These are phyloP conservation scores for Daldinia bambusicola DNA, from an alignment of 495 filamentous ascomycete species.

Conservation along the genomic window DNA sequence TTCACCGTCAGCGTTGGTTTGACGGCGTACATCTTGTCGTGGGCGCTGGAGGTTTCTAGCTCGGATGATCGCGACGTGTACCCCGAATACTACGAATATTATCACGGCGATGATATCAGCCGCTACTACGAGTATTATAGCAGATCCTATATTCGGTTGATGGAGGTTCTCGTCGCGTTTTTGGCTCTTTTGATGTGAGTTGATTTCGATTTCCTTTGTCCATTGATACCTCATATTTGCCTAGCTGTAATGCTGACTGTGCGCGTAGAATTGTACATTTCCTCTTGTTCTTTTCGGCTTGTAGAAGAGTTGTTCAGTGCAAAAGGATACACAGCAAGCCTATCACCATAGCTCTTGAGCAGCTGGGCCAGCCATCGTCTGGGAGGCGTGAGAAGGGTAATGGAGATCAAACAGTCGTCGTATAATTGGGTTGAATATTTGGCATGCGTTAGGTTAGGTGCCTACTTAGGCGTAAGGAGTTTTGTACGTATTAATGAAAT, in stretches of 20 bases:
- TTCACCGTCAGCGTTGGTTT: slow-evolving; percentile 32
- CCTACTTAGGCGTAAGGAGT: neutral
- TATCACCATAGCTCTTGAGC: neutral
- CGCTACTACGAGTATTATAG: slow-evolving; percentile 19
- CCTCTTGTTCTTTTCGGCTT: slow-evolving; percentile 53
- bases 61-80: slow-evolving; percentile 19
- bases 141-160: slow-evolving; percentile 18
- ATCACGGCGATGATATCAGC: slow-evolving; percentile 18
- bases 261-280: slow-evolving; percentile 46
- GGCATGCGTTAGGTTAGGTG: neutral
- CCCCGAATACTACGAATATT: slow-evolving; percentile 29
- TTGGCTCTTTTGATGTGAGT: slow-evolving; percentile 42
- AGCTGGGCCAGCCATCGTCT: neutral
- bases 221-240: neutral
- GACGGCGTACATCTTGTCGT: slow-evolving; percentile 23
- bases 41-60: slow-evolving; percentile 21
- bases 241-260: slow-evolving; percentile 5
- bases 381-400: neutral
- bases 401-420: neutral
- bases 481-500: neutral
- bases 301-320: slow-evolving; percentile 44
- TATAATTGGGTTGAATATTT: neutral
- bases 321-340: neutral
- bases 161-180: slow-evolving; percentile 34
- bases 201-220: neutral